These are phyloP conservation scores for Lactarius evosmus DNA, from an alignment of 768 basidiomycete genomes.

Conservation along the genomic window DNA sequence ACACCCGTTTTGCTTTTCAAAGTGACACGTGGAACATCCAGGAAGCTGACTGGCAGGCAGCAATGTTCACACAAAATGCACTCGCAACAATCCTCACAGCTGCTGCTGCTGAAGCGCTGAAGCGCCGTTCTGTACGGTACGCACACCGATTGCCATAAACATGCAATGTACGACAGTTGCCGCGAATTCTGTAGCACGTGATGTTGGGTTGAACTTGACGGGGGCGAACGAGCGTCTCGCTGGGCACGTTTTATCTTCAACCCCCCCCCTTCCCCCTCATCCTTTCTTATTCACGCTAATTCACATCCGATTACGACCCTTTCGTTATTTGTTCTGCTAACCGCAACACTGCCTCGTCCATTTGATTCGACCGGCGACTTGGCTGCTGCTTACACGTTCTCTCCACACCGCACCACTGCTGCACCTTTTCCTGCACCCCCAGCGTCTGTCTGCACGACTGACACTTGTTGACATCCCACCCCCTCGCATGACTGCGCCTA, in stretches of 20 bases:
- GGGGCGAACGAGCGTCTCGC: background rate
- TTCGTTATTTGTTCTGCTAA: background rate
- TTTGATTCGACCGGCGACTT: background rate
- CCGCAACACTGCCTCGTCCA: background rate
- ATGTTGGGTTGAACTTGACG: background rate
- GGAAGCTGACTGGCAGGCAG: too few relatives aligned
- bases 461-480: background rate
- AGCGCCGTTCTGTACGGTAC: too few relatives aligned
- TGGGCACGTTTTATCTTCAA: background rate
- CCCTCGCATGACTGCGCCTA: slow-evolving; percentile 50
- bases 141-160: background rate
- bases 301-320: too few relatives aligned
- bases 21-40: too few relatives aligned
- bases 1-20: too few relatives aligned
- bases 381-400: slow-evolving; percentile 24
- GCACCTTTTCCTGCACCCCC: slow-evolving; percentile 27
- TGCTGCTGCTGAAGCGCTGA: too few relatives aligned
- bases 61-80: too few relatives aligned
- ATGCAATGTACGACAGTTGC: accelerated
- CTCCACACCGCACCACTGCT: slow-evolving; percentile 5
- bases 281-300: background rate
- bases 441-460: slow-evolving; percentile 12
- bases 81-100: too few relatives aligned
- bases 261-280: background rate
- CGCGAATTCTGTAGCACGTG: background rate